Evolutionary conservation across 805 yeast genomes (phyloP), one percentile per base, ranked within the genome.

Genomic region (Kodamaea nitidulidarum): DNA sequence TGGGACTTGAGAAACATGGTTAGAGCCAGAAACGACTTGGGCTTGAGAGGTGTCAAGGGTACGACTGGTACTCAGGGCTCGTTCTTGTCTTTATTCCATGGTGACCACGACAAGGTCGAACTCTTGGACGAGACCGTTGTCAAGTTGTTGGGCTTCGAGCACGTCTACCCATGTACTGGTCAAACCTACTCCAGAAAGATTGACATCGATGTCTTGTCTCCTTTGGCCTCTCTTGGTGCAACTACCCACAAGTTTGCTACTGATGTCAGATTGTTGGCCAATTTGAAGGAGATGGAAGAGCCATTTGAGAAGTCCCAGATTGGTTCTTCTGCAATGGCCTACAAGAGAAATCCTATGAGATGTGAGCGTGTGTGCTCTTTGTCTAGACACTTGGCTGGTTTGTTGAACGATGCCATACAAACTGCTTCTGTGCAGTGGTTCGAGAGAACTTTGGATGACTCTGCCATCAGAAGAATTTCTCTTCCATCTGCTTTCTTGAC

Each of bases 321-420:
- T 58, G 98, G 98, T 30, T 88, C 97, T 9, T 78, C 88, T 40
- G 98, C 98, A 31, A 93, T 93, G 98, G 98, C 98, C 21, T 93
- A 93, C 75, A 93, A 93, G 79, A 84, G 98, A 72, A 93, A 93
- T 71, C 98, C 98, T 66, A 93, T 93, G 98, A 84, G 98, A 73
- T 84, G 91, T 60, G 98, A 93, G 73, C 81, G 98, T 67, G 97
- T 93, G 44, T 93, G 98, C 71, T 93, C 98, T n/a, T 76, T 93
- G 50, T 80, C 98, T 15, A 86, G 98, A 73, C 98, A 91, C 65
- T 66, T 93, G 66, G 95, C 96, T 48, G 84, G 95, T 12, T 71
- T 88, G 52, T 85, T 84, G 70, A 88, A 75, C 58, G 98, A 93
- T 65, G 95, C 96, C 39, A 85, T 91, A 53, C 93, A 88, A 68